Evolutionary conservation across 2,329 filamentous ascomycete genomes (phyloP).

Genomic region (Penicillium sp.): DNA sequence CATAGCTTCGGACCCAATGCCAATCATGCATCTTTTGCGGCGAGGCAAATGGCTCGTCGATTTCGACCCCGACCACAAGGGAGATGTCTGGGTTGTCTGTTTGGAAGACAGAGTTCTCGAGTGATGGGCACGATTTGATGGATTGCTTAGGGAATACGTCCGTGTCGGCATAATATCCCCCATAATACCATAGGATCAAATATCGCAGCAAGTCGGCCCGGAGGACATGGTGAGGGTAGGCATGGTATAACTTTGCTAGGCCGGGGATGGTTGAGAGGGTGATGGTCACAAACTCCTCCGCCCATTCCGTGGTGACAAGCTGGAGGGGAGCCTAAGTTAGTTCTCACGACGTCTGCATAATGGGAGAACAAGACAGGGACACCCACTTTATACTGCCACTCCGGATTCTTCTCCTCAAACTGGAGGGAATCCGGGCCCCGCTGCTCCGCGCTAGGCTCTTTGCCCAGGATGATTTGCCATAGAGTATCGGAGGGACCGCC

Average conservation of each 20-base stretch:
- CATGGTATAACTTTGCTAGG: constrained; percentile 31
- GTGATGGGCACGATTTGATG: constrained; percentile 34
- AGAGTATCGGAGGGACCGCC: constrained; percentile 24
- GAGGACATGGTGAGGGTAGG: constrained; percentile 52
- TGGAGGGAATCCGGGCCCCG: constrained; percentile 30
- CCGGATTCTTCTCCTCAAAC: constrained; percentile 32
- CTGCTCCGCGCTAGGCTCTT: constrained; percentile 5
- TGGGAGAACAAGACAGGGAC: background rate
- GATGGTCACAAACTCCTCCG: constrained; percentile 30
- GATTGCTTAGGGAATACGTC: constrained; percentile 34
- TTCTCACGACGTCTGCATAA: background rate
- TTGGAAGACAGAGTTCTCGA: constrained; percentile 23
- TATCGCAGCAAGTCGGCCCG: constrained; percentile 54
- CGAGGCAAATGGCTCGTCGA: constrained; percentile 42
- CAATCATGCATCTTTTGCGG: constrained; percentile 34
- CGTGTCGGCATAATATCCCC: constrained; percentile 42
- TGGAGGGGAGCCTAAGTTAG: constrained; percentile 7
- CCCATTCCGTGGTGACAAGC: constrained; percentile 33
- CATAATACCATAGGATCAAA: constrained; percentile 41
- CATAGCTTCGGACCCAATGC: constrained; percentile 41
- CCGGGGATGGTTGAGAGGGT: constrained; percentile 32
- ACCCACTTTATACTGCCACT: constrained; percentile 35
- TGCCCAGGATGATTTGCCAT: constrained; percentile 38
- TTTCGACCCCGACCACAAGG: constrained; percentile 38
- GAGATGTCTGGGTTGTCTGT: constrained; percentile 30